Evolutionary conservation across 139 green algal species (phyloP), one percentile per base, ranked within the genome.

Genomic region (Trebouxia sp.): DNA sequence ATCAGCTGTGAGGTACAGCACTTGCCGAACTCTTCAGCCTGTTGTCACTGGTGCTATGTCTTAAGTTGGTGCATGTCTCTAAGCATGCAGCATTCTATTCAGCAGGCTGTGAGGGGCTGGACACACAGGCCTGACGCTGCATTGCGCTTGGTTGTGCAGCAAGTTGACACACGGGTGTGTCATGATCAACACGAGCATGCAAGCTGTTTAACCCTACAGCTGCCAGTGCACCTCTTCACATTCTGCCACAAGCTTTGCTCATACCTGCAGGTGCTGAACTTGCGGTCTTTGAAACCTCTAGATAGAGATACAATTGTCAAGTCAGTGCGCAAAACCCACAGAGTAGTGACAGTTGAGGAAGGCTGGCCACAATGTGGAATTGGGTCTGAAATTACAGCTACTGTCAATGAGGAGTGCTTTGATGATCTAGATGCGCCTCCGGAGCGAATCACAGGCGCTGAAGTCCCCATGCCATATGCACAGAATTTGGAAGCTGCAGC

Each of bases 401-500:
- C 95, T 42, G 90, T 94, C 20, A 93, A 94, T 86, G 97, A 99
- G 88, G 87, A 96, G 39, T 91, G 83, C 41, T 99, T 99, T 87
- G 97, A 99, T 78, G 94, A 99, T 62, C 92, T 99, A 35, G 97
- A 99, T 78, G 95, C 94, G 6, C 94, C 97, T 6, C 89, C 96
- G 9, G 92, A 97, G 82, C 85, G 97, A 9, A 89, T 99, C 5
- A 95, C 95, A 35, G 94, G 94, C 78, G 91, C 74, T 79, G 95
- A 91, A 80, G 82, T 99, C 30, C 97, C 97, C 45, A 99, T 98
- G 93, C 96, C 97, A 0, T 99, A 99, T 72, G 96, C 97, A 8
- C 87, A 88, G 7, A 96, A 98, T 87, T 88, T 99, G 41, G 97
- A 99, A 88, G 84, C 84, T 9, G 72, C 89, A 1, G 89, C 90